Base-by-base conservation (phyloP, 164 flowering plant genomes). In the Taxillus chinensis region DNA sequence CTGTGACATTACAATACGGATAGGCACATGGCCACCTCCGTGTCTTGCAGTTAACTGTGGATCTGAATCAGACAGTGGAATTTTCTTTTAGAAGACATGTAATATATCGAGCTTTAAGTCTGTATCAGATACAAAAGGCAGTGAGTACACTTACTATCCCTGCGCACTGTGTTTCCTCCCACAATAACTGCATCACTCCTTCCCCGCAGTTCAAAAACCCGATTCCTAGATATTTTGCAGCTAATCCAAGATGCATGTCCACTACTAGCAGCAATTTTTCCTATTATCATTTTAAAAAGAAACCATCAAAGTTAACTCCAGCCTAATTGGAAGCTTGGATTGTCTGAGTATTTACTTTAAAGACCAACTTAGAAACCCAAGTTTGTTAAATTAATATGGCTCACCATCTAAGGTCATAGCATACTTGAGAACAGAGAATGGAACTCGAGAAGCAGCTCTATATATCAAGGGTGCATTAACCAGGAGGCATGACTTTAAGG, bases 171-270 rank as follows among this genome's bases (percentile, higher is more conserved):
- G 71, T 88, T 93, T 74, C 98, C 98, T 75, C 98, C 98, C 1
- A 90, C 98, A 72, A 93, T 75, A 49, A 93, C 63, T 5, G 96
- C 98, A 76, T 90, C 97, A 75, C 98, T 82, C 78, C 95, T 80
- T 39, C 97, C 98, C 53, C 98, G 80, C 60, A 93, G 62, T 67
- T 87, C 92, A 74, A 86, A 79, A 48, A 93, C 99, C 57, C 80
- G 85, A 57, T 61, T 56, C 68, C 99, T 85, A 49, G 99, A 93
- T 61, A 52, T 57, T 66, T 80, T 84, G 78, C 96, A 82, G 74
- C 97, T 93, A 73, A 93, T 89, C 99, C 99, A 93, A 54, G 88
- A 79, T 45, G 97, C 95, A 79, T 90, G 96, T 10, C 99, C 99
- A 74, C 87, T 89, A 66, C 82, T 89, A 48, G 93, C 78, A 65